Percentiles rank a stretch among this genome's conserved stretches.
These are phyloP conservation scores for Drosera capensis DNA, from an alignment of 148 eudicot species.

Conservation along the genomic window DNA sequence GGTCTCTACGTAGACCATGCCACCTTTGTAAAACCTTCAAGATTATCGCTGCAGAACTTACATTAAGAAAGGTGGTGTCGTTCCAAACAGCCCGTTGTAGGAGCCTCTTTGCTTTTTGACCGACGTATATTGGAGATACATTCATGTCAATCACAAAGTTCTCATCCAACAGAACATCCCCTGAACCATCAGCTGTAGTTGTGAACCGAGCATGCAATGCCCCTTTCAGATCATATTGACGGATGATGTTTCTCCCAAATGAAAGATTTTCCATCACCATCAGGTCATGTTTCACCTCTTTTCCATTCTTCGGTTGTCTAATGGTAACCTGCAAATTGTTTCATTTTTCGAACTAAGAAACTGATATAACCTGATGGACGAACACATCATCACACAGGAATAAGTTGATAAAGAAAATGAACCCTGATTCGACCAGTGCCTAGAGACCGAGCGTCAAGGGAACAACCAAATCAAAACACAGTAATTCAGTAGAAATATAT, in stretches of 20 bases:
- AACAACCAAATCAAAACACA: too few relatives aligned
- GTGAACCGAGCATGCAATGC: slow-evolving; percentile 71
- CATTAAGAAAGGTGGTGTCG: slow-evolving; percentile 78
- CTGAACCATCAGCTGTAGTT: slow-evolving; percentile 47
- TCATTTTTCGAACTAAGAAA: too few relatives aligned
- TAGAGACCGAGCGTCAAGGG: too few relatives aligned
- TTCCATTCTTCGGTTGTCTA: slow-evolving; percentile 44
- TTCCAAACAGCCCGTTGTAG: slow-evolving; percentile 90
- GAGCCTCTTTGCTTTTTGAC: slow-evolving; percentile 50
- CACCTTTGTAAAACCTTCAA: not conserved
- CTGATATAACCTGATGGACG: too few relatives aligned
- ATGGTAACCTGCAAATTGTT: slow-evolving; percentile 7
- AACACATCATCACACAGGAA: too few relatives aligned
- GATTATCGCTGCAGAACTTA: slow-evolving; percentile 22
- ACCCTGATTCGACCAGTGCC: too few relatives aligned
- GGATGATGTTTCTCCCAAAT: slow-evolving; percentile 49
- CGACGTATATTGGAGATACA: slow-evolving; percentile 63
- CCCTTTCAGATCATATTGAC: slow-evolving; percentile 91
- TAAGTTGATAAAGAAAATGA: too few relatives aligned
- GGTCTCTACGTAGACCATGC: not conserved
- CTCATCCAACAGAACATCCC: slow-evolving; percentile 81
- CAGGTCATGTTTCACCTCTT: slow-evolving; percentile 67
- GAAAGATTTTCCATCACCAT: slow-evolving; percentile 96
- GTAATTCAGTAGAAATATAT: too few relatives aligned
- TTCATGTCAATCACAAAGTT: slow-evolving; percentile 94